A percentile compares a stretch with the other conserved stretches of the same genome.
Evolutionary conservation across 2,329 filamentous ascomycete genomes (phyloP).

Genomic region (Fusarium verticillioides): DNA sequence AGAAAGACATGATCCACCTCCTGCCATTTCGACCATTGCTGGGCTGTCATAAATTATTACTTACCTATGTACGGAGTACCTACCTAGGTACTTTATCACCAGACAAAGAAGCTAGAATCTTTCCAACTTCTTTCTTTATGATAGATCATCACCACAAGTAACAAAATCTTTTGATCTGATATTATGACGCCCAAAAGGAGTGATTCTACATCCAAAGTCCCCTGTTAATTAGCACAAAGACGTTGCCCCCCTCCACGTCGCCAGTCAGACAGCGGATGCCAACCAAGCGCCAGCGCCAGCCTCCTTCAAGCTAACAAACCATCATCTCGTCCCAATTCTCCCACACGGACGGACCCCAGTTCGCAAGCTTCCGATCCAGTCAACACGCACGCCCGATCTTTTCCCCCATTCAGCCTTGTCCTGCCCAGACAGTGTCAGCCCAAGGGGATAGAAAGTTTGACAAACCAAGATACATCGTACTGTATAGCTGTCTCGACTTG

Average conservation of each 20-base stretch:
- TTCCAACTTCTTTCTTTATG: background rate
- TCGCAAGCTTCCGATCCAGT: constrained; percentile 34
- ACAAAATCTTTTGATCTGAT: background rate
- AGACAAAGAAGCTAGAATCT: background rate
- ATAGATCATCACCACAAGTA: background rate
- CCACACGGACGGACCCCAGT: constrained; percentile 30
- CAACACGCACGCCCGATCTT: constrained; percentile 25
- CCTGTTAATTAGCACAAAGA: constrained; percentile 31
- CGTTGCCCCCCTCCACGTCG: constrained; percentile 15
- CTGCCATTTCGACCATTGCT: constrained; percentile 1
- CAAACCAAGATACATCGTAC: constrained; percentile 25
- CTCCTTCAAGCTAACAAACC: constrained; percentile 36
- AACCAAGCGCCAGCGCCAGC: constrained; percentile 33
- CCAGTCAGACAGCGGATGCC: constrained; percentile 17
- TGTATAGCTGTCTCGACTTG: constrained; percentile 4
- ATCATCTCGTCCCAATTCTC: constrained; percentile 30
- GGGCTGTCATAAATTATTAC: background rate
- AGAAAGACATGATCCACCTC: constrained; percentile 23
- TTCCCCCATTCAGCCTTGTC: constrained; percentile 39
- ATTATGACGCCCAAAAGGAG: constrained; percentile 4
- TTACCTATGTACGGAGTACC: background rate
- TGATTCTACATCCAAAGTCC: constrained; percentile 1
- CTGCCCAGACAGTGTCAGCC: constrained; percentile 30
- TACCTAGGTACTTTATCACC: background rate
- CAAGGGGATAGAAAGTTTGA: constrained; percentile 33